A percentile compares a stretch with the other conserved stretches of the same genome.
These are phyloP conservation scores for Litchi chinensis DNA, from an alignment of 345 rosid species.

Conservation along the genomic window DNA sequence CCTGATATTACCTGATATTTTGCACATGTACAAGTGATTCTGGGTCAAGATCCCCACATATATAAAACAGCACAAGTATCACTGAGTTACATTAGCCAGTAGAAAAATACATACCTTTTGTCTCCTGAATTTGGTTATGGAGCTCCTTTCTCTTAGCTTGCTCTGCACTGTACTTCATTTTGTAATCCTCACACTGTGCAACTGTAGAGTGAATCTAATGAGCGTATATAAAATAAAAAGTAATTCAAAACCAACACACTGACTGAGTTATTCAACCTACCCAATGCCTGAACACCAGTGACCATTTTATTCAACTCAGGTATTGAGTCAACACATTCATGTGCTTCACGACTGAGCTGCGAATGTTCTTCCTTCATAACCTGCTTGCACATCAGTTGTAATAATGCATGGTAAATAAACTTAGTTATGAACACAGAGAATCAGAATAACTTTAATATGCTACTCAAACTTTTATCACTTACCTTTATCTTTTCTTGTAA, in stretches of 20 bases:
- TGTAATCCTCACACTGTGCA: constrained; percentile 88
- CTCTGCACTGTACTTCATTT: constrained; percentile 74
- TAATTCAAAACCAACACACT: neutral
- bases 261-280: constrained; percentile 41
- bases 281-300: constrained; percentile 81
- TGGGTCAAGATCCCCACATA: neutral
- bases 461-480: constrained; percentile 20
- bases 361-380: constrained; percentile 82
- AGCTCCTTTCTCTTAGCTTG: constrained; percentile 90
- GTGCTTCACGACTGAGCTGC: constrained; percentile 78
- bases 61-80: constrained; percentile 12
- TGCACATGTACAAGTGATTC: constrained; percentile 1
- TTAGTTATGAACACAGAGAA: neutral
- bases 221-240: constrained; percentile 21
- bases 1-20: constrained; percentile 81
- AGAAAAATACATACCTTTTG: constrained; percentile 56
- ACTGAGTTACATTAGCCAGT: constrained; percentile 1
- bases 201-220: constrained; percentile 48
- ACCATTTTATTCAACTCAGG: constrained; percentile 85
- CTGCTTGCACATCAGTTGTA: constrained; percentile 38
- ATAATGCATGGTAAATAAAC: constrained; percentile 7
- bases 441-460: constrained; percentile 8
- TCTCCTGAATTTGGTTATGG: constrained; percentile 87
- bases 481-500: constrained; percentile 75
- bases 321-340: constrained; percentile 75